Evolutionary conservation across 2,329 filamentous ascomycete genomes (phyloP).

Genomic region (Trichoderma endophyticum): DNA sequence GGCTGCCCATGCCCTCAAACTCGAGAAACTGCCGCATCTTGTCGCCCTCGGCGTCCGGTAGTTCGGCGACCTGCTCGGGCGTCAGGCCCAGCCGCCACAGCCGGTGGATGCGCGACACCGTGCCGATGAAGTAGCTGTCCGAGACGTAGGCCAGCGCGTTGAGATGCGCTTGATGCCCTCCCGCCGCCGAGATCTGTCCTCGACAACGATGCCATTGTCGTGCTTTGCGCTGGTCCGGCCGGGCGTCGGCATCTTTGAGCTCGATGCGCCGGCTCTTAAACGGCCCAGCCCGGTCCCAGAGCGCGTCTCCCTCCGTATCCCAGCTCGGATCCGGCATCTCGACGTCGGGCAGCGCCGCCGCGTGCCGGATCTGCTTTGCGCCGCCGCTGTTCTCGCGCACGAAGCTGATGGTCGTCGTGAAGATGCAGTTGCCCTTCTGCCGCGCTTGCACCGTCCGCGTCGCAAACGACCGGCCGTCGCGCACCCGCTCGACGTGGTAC

Average conservation of each 20-base stretch:
- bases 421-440: conserved; percentile 84
- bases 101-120: conserved; percentile 74
- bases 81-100: conserved; percentile 68
- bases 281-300: conserved; percentile 48
- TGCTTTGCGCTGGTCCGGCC: conserved; percentile 65
- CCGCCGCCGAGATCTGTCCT: conserved; percentile 68
- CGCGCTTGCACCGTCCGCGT: conserved; percentile 95
- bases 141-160: conserved; percentile 89
- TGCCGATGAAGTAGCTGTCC: conserved; percentile 91
- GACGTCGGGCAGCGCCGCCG: conserved; percentile 54
- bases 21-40: conserved; percentile 40
- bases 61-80: conserved; percentile 51
- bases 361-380: conserved; percentile 58
- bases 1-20: conserved; percentile 40
- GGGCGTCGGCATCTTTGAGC: conserved; percentile 34
- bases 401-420: conserved; percentile 93
- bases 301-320: conserved; percentile 45
- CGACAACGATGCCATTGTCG: conserved; percentile 72
- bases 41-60: conserved; percentile 41
- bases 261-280: conserved; percentile 46
- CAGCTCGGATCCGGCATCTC: conserved; percentile 36
- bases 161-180: conserved; percentile 77
- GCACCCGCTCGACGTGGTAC: conserved; percentile 91
- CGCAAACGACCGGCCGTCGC: conserved; percentile 84
- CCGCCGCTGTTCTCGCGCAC: conserved; percentile 61